A percentile compares a stretch with the other conserved stretches of the same genome.
Evolutionary conservation across 2,329 filamentous ascomycete species (phyloP).

Genomic region (Ceratocystis huliohia): DNA sequence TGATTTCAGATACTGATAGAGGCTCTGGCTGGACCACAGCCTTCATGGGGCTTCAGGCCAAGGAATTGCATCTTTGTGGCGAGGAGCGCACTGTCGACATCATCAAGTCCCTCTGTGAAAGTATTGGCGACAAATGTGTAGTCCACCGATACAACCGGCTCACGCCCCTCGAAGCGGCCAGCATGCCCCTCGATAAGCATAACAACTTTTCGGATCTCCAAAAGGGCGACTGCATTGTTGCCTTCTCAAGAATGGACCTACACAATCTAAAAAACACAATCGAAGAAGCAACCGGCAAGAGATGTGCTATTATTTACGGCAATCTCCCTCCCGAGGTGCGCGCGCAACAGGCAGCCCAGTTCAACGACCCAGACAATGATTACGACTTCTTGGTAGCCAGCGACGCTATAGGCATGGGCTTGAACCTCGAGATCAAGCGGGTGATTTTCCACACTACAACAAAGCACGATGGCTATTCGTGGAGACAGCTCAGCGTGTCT

Average conservation of each 20-base stretch:
- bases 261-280: constrained; percentile 69
- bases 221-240: constrained; percentile 83
- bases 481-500: constrained; percentile 50
- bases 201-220: constrained; percentile 49
- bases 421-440: constrained; percentile 85
- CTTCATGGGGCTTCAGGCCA: constrained; percentile 71
- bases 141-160: constrained; percentile 76
- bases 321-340: constrained; percentile 83
- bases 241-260: constrained; percentile 71
- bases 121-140: constrained; percentile 67
- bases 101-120: constrained; percentile 62
- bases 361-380: constrained; percentile 91
- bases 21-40: constrained; percentile 95
- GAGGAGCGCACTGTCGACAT: constrained; percentile 72
- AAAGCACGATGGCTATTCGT: constrained; percentile 54
- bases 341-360: constrained; percentile 77
- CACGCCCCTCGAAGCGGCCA: constrained; percentile 59
- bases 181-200: constrained; percentile 44
- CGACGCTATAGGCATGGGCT: constrained; percentile 92
- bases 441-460: constrained; percentile 69
- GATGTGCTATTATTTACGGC: constrained; percentile 89
- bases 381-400: constrained; percentile 92
- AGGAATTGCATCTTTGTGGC: constrained; percentile 86
- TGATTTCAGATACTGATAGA: constrained; percentile 69
- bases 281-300: constrained; percentile 59